These are phyloP conservation scores for Epichloe festucae DNA, from an alignment of 2,329 filamentous ascomycete species.

Conservation along the genomic window DNA sequence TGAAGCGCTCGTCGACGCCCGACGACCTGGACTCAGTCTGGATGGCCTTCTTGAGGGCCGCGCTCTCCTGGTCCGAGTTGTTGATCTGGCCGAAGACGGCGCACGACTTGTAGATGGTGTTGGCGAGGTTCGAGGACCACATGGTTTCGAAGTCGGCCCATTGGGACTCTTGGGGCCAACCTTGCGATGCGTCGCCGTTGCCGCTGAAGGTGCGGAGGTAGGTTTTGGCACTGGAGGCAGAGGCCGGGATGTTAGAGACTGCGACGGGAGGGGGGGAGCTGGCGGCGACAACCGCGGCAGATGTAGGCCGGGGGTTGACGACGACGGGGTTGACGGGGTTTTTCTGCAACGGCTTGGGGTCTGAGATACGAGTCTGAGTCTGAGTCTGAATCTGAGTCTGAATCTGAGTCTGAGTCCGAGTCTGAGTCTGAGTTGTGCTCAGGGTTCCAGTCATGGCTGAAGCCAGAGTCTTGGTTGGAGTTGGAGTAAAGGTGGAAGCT, in stretches of 20 bases:
- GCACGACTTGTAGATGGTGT: slow-evolving; percentile 7
- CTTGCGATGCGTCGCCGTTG: slow-evolving; percentile 4
- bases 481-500: too few relatives aligned
- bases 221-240: not conserved
- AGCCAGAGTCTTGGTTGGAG: too few relatives aligned
- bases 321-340: not conserved
- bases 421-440: not conserved
- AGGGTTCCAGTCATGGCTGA: too few relatives aligned
- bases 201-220: not conserved
- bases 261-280: not conserved
- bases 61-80: slow-evolving; percentile 6
- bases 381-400: not conserved
- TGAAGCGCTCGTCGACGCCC: slow-evolving; percentile 25
- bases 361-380: not conserved
- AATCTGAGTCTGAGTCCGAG: not conserved
- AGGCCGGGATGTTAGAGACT: not conserved
- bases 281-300: not conserved
- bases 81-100: slow-evolving; percentile 5
- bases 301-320: not conserved
- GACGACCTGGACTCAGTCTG: slow-evolving; percentile 14
- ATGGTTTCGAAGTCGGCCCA: slow-evolving; percentile 19
- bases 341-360: not conserved
- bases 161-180: slow-evolving; percentile 16
- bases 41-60: slow-evolving; percentile 19
- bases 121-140: slow-evolving; percentile 11